These are phyloP conservation scores for Panaeolus cyanescens DNA, from an alignment of 768 basidiomycete genomes.

Conservation along the genomic window DNA sequence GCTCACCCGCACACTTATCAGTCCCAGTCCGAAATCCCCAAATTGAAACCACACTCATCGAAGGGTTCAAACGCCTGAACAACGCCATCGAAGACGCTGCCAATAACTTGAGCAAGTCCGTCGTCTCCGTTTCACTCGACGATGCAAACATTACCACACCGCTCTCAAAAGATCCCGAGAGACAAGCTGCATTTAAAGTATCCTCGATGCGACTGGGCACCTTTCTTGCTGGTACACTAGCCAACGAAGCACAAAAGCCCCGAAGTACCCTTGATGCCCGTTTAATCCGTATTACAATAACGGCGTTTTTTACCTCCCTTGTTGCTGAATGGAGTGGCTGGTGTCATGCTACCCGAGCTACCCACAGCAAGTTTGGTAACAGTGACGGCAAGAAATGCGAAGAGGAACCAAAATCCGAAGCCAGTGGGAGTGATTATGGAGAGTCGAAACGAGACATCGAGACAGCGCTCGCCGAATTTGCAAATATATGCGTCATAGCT, in stretches of 20 bases:
- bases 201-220: neutral
- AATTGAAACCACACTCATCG: neutral
- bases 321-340: neutral
- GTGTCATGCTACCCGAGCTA: neutral
- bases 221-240: neutral
- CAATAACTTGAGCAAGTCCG: neutral
- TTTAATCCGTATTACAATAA: neutral
- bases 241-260: neutral
- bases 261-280: neutral
- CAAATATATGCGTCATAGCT: neutral
- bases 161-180: neutral
- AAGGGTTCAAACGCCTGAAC: neutral
- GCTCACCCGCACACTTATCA: too few species aligned
- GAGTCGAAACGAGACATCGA: neutral
- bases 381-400: neutral
- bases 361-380: neutral
- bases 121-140: neutral
- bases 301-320: neutral
- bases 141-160: neutral
- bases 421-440: neutral
- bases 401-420: neutral
- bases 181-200: neutral
- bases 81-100: neutral
- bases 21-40: neutral
- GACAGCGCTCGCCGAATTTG: neutral